A percentile compares a stretch with the other conserved stretches of the same genome.
These are phyloP conservation scores for Diaporthe batatas DNA, from an alignment of 2,329 filamentous ascomycete genomes.

Conservation along the genomic window DNA sequence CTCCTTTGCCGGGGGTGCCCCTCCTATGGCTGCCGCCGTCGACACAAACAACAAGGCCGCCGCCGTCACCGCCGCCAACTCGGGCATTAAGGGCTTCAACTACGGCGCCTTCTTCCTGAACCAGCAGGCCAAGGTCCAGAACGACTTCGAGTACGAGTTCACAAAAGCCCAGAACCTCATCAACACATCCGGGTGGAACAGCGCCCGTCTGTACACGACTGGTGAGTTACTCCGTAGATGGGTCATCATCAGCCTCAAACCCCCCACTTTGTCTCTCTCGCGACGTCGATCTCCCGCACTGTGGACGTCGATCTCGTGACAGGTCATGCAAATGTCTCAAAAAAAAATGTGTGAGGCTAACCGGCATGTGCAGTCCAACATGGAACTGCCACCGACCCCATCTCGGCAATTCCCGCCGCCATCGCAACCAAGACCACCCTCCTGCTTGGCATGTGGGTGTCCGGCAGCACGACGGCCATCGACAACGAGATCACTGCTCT, in stretches of 20 bases:
- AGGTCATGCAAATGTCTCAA: background rate
- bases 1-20: constrained; percentile 25
- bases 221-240: constrained; percentile 43
- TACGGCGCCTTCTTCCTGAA: constrained; percentile 75
- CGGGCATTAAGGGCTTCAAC: constrained; percentile 76
- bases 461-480: constrained; percentile 69
- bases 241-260: background rate
- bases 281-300: constrained; percentile 22
- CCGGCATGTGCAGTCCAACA: constrained; percentile 61
- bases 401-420: constrained; percentile 83
- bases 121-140: constrained; percentile 69
- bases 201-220: constrained; percentile 82
- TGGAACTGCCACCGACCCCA: constrained; percentile 77
- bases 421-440: constrained; percentile 69
- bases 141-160: constrained; percentile 80
- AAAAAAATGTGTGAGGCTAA: background rate
- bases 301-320: constrained; percentile 11
- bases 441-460: constrained; percentile 75
- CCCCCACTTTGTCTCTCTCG: background rate
- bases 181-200: constrained; percentile 75
- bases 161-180: constrained; percentile 72
- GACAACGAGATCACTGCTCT: constrained; percentile 72
- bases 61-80: constrained; percentile 41
- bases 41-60: constrained; percentile 33
- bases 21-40: background rate